Percentiles rank a stretch among this genome's conserved stretches.
These are phyloP conservation scores for Mycena metata DNA, from an alignment of 768 basidiomycete species.

Conservation along the genomic window DNA sequence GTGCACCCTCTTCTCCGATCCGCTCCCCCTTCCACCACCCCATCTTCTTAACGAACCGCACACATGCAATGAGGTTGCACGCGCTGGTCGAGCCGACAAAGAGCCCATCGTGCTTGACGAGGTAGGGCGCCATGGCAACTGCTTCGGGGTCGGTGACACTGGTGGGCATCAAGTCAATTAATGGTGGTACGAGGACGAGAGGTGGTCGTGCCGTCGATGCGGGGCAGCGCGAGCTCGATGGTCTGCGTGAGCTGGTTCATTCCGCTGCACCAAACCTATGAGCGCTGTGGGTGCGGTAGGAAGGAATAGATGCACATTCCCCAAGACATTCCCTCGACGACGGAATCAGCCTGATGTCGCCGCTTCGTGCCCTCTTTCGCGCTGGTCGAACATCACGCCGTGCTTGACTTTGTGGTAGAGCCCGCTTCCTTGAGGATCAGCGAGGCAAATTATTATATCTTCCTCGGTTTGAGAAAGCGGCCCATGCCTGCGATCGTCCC, in stretches of 20 bases:
- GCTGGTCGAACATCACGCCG: conserved; percentile 95
- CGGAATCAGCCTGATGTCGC: conserved; percentile 94
- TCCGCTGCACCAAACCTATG: conserved; percentile 65
- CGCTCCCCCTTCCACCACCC: conserved; percentile 77
- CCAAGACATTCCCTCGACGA: conserved; percentile 95
- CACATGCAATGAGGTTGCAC: conserved; percentile 94
- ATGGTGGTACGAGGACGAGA: no score
- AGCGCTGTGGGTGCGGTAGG: background rate
- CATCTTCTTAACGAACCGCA: conserved; percentile 80
- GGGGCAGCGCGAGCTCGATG: conserved; percentile 84
- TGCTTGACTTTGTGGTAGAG: conserved; percentile 96
- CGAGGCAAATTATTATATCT: conserved; percentile 76
- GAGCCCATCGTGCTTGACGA: conserved; percentile 91
- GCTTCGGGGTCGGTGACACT: conserved; percentile 96
- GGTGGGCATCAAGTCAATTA: conserved; percentile 26
- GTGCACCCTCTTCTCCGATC: no score
- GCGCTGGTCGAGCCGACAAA: conserved; percentile 98
- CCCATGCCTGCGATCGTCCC: conserved; percentile 94
- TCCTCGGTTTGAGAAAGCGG: conserved; percentile 81
- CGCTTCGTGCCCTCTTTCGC: conserved; percentile 93
- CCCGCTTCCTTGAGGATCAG: conserved; percentile 96
- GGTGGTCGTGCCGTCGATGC: conserved; percentile 84
- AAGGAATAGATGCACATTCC: conserved; percentile 70
- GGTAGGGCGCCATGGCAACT: conserved; percentile 94
- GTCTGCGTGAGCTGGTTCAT: conserved; percentile 95